Percentiles rank a stretch among this genome's conserved stretches.
Evolutionary conservation across 2,329 filamentous ascomycete genomes (phyloP).

Genomic region (Ophiostoma sp.): DNA sequence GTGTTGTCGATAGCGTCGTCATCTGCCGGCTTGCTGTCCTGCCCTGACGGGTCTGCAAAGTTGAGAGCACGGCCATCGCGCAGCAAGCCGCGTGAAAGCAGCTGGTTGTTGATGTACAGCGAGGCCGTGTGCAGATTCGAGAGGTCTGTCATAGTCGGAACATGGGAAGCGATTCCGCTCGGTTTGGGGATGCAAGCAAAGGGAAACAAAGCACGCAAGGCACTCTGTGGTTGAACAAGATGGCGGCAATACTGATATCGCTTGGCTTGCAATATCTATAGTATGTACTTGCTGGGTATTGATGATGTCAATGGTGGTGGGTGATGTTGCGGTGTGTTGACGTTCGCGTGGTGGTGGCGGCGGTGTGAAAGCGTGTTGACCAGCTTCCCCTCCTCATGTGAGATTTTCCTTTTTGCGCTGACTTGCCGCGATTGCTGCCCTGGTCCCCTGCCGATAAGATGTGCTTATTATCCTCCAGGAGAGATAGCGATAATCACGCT

Average conservation of each 20-base stretch:
- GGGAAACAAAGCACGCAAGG: too few relatives aligned
- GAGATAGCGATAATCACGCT: not conserved
- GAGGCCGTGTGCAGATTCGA: conserved; percentile 62
- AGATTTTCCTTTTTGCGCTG: conserved; percentile 3
- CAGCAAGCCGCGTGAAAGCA: conserved; percentile 59
- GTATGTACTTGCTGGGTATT: not conserved
- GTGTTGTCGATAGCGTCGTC: conserved; percentile 27
- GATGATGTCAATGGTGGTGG: not conserved
- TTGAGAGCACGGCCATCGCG: conserved; percentile 70
- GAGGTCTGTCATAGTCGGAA: conserved; percentile 45
- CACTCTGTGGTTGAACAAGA: too few relatives aligned
- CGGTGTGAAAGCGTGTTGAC: conserved; percentile 2
- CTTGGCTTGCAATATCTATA: too few relatives aligned
- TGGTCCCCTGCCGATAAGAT: conserved; percentile 10
- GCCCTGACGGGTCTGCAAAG: conserved; percentile 67
- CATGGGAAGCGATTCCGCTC: not conserved
- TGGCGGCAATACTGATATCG: too few relatives aligned
- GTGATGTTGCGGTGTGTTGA: not conserved
- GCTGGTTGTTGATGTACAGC: conserved; percentile 67
- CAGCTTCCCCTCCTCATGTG: conserved; percentile 2
- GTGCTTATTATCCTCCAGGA: not conserved
- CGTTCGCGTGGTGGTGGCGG: not conserved
- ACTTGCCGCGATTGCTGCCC: not conserved
- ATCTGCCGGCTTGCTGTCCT: conserved; percentile 40
- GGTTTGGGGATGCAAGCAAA: too few relatives aligned